Percentiles rank a stretch among this genome's conserved stretches.
Conservation (phyloP, 257 asterid genomes). For the Ehretia macrophylla region DNA sequence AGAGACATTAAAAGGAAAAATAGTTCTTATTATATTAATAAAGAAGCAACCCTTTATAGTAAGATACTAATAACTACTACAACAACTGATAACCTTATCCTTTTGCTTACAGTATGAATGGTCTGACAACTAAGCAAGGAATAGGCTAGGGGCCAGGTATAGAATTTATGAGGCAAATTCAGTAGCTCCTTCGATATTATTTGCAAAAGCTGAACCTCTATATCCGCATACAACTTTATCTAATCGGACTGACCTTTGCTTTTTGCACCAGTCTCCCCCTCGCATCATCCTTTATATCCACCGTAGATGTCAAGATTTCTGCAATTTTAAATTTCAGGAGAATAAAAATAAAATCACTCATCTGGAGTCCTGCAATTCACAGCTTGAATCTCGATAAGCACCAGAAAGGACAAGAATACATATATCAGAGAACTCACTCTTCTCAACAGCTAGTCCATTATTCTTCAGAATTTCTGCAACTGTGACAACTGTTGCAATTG, state of each 20-base stretch:
- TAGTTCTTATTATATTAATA: too few relatives aligned
- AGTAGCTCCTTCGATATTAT: too few relatives aligned
- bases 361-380: background rate
- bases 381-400: background rate
- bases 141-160: too few relatives aligned
- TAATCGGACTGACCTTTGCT: conserved; percentile 52
- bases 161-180: too few relatives aligned
- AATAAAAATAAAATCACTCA: background rate
- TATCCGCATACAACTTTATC: too few relatives aligned
- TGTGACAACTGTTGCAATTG: conserved; percentile 81
- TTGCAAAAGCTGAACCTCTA: too few relatives aligned
- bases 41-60: too few relatives aligned
- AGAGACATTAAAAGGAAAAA: too few relatives aligned
- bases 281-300: conserved; percentile 76
- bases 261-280: conserved; percentile 75
- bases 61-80: too few relatives aligned
- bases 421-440: conserved; percentile 51
- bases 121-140: too few relatives aligned
- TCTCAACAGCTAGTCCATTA: conserved; percentile 83
- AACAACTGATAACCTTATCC: too few relatives aligned
- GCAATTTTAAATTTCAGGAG: conserved; percentile 6
- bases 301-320: conserved; percentile 82
- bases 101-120: too few relatives aligned
- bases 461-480: conserved; percentile 85
- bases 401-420: background rate